phyloP scores from a whole-genome alignment of 306 rosid species.

The Carpinus fangiana region DNA sequence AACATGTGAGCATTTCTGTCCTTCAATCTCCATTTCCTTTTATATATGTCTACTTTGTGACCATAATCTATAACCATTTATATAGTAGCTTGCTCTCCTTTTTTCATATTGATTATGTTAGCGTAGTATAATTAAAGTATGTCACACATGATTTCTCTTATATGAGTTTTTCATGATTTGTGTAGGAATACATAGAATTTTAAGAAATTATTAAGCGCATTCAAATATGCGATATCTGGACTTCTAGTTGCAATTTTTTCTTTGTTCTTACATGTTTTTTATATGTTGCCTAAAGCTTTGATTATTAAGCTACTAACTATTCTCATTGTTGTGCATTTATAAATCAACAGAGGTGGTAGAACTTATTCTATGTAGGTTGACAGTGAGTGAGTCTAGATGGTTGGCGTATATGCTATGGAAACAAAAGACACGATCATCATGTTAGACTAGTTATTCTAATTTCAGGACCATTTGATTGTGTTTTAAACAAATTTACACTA shows the following conservation, averaged over 20 bases:
- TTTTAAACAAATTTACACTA: not conserved
- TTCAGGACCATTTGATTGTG: not conserved
- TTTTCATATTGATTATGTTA: not conserved
- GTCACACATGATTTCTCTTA: not conserved
- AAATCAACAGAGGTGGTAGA: not conserved
- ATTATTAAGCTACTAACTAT: not conserved
- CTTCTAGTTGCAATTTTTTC: too few relatives aligned
- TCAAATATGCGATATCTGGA: not conserved
- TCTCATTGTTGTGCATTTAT: not conserved
- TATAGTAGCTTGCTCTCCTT: not conserved
- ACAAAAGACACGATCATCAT: not conserved
- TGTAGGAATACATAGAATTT: too few relatives aligned
- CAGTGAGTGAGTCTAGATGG: not conserved
- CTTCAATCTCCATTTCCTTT: not conserved
- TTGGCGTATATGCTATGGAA: not conserved
- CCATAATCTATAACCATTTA: not conserved
- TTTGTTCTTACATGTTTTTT: too few relatives aligned
- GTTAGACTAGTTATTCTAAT: not conserved
- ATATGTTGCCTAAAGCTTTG: not conserved
- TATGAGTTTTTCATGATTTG: not conserved
- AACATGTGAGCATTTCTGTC: slow-evolving; percentile 58
- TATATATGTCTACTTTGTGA: not conserved
- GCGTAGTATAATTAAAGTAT: not conserved
- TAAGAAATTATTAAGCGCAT: too few relatives aligned
- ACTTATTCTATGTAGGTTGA: not conserved